These are phyloP conservation scores for Suillus discolor DNA, from an alignment of 768 basidiomycete genomes.

Conservation along the genomic window DNA sequence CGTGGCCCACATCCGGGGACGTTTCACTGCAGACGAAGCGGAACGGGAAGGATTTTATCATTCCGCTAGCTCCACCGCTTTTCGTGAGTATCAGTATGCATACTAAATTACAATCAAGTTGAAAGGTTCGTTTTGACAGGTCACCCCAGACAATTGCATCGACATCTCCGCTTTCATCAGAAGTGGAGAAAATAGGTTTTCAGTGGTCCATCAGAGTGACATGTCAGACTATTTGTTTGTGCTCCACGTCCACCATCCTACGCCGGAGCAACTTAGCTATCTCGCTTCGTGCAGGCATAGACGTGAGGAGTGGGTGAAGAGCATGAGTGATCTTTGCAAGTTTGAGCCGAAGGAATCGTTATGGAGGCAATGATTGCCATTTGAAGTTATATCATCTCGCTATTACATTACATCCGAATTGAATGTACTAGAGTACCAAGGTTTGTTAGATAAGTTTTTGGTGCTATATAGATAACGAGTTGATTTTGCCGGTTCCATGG, in stretches of 20 bases:
- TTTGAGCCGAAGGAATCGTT: not conserved
- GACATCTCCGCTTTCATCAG: slow-evolving; percentile 51
- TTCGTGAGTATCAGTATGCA: slow-evolving; percentile 37
- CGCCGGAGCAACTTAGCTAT: slow-evolving; percentile 41
- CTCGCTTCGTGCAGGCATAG: slow-evolving; percentile 15
- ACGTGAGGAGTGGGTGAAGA: slow-evolving; percentile 26
- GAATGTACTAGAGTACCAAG: too few relatives aligned
- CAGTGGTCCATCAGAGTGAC: slow-evolving; percentile 44
- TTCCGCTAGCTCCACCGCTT: slow-evolving; percentile 34
- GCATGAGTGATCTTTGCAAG: slow-evolving; percentile 20
- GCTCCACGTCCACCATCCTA: slow-evolving; percentile 53
- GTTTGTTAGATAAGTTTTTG: too few relatives aligned
- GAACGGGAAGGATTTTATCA: slow-evolving; percentile 10
- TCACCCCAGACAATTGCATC: slow-evolving; percentile 50
- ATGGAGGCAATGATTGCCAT: not conserved
- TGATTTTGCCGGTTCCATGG: too few relatives aligned
- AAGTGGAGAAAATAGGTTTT: slow-evolving; percentile 44
- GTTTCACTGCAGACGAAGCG: slow-evolving; percentile 20
- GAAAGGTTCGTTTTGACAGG: slow-evolving; percentile 29
- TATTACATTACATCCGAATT: not conserved
- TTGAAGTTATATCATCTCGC: not conserved
- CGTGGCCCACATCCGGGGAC: slow-evolving; percentile 44
- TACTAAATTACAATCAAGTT: not conserved
- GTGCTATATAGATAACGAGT: too few relatives aligned
- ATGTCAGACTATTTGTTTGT: slow-evolving; percentile 48